Conservation (phyloP, 2,329 filamentous ascomycete genomes). For the Harringtonia aguacate region DNA sequence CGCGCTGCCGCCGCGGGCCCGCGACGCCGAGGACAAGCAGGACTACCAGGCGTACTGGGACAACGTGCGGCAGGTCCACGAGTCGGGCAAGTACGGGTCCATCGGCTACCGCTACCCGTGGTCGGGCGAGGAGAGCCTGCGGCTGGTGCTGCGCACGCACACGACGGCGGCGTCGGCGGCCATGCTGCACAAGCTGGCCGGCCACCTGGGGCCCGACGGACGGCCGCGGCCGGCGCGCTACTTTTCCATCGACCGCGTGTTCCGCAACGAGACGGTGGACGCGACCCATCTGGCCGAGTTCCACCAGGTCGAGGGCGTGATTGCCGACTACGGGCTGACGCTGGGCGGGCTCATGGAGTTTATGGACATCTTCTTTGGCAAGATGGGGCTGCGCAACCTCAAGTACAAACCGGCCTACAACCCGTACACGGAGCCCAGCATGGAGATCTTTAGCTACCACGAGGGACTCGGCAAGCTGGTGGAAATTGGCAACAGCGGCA, state of each 20-base stretch:
- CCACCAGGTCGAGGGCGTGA: constrained; percentile 97
- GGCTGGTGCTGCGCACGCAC: constrained; percentile 87
- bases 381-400: constrained; percentile 80
- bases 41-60: constrained; percentile 84
- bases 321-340: constrained; percentile 89
- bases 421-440: constrained; percentile 87
- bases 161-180: constrained; percentile 88
- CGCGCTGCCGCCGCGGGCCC: constrained; percentile 57
- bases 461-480: constrained; percentile 81
- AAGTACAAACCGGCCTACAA: constrained; percentile 96
- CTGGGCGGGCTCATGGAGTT: constrained; percentile 80
- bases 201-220: constrained; percentile 58
- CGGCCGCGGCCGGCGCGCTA: constrained; percentile 66
- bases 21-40: constrained; percentile 39
- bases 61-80: constrained; percentile 76
- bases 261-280: constrained; percentile 95
- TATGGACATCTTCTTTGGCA: constrained; percentile 57
- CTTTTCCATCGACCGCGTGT: constrained; percentile 97
- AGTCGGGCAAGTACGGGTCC: constrained; percentile 85
- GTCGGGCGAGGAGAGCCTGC: constrained; percentile 75
- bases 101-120: constrained; percentile 96
- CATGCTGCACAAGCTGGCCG: constrained; percentile 82
- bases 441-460: constrained; percentile 98
- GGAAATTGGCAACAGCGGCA: constrained; percentile 95
- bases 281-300: constrained; percentile 96